Conservation (phyloP, 305 asterid species). For the Euphrasia arctica region DNA sequence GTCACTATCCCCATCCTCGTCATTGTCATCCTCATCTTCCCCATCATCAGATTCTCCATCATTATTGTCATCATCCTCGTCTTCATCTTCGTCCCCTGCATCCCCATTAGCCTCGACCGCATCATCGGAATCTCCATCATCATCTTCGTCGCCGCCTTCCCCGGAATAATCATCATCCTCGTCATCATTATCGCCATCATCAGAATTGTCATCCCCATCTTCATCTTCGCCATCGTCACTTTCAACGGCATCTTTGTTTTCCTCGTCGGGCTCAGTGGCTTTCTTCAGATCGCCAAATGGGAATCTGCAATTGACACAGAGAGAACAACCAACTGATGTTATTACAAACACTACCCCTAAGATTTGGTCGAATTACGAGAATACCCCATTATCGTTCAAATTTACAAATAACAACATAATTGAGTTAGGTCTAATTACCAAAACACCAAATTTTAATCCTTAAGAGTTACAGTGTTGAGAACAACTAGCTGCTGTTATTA, state of each 20-base stretch:
- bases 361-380: no score
- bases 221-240: constrained; percentile 38
- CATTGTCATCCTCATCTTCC: constrained; percentile 7
- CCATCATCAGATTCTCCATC: constrained; percentile 9
- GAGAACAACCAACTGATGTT: neutral
- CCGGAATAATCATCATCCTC: constrained; percentile 32
- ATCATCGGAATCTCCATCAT: constrained; percentile 43
- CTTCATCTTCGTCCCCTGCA: constrained; percentile 44
- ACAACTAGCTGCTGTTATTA: no score
- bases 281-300: constrained; percentile 32
- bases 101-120: constrained; percentile 35
- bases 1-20: constrained; percentile 29
- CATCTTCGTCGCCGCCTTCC: constrained; percentile 35
- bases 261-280: constrained; percentile 31
- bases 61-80: constrained; percentile 24
- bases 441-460: no score
- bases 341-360: no score
- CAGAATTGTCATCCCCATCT: constrained; percentile 22
- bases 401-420: no score
- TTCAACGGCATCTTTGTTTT: constrained; percentile 41
- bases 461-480: no score
- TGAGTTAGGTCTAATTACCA: no score
- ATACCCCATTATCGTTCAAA: no score
- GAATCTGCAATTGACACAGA: constrained; percentile 34
- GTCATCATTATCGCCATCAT: constrained; percentile 28